Conservation (phyloP, 2,329 filamentous ascomycete species). For the Hypoxylon sp. region DNA sequence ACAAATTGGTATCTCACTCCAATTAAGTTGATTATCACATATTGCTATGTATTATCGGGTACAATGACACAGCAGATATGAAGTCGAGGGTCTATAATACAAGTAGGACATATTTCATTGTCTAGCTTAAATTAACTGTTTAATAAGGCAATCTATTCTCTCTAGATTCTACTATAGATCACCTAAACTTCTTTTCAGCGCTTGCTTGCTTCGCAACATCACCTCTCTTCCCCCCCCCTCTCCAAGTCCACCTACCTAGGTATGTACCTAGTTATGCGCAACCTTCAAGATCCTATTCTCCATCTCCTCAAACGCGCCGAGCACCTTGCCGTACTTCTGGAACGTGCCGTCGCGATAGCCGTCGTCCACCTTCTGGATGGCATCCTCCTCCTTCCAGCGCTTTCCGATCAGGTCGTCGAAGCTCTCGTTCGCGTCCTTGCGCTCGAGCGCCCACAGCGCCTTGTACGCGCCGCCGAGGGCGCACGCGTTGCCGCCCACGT, state of each 20-base stretch:
- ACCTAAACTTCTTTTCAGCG: neutral
- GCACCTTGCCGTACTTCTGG: conserved; percentile 81
- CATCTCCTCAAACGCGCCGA: conserved; percentile 69
- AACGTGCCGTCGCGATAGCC: conserved; percentile 84
- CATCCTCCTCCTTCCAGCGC: conserved; percentile 88
- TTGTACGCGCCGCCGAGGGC: conserved; percentile 96
- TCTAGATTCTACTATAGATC: conserved; percentile 17
- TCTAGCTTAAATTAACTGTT: neutral
- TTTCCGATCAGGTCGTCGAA: conserved; percentile 90
- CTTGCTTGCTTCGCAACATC: neutral
- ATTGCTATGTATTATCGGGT: neutral
- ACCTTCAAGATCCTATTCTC: conserved; percentile 52
- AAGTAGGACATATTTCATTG: neutral
- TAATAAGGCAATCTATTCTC: conserved; percentile 1
- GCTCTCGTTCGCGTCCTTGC: conserved; percentile 72
- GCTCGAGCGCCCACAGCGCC: conserved; percentile 91
- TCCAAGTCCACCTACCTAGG: conserved; percentile 2
- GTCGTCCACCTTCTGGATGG: conserved; percentile 84
- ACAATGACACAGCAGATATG: neutral
- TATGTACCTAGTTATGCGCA: conserved; percentile 49
- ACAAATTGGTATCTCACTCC: neutral
- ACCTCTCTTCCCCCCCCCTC: neutral
- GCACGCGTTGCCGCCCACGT: conserved; percentile 96
- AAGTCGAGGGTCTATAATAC: neutral
- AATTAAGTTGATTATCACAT: neutral